phyloP scores from a whole-genome alignment of 176 grass and related monocot species.

The Oryza officinalis region DNA sequence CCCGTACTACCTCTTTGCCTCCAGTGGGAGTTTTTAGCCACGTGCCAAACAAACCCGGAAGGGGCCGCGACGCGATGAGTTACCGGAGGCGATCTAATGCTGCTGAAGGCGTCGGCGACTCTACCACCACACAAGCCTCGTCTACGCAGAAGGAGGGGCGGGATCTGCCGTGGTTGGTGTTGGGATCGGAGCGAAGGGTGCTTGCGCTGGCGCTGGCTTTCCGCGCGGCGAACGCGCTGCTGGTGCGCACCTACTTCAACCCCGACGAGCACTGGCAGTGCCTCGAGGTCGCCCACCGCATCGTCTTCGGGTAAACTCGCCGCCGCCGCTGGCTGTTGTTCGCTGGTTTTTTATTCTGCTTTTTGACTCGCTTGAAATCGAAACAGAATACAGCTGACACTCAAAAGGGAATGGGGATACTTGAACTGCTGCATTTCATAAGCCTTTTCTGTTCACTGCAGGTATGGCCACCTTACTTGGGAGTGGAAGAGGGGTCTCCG shows the following conservation, averaged over 20 bases:
- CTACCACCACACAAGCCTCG: background rate
- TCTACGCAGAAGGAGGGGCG: background rate
- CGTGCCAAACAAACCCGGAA: no score
- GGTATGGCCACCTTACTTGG: slow-evolving; percentile 93
- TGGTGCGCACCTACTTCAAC: slow-evolving; percentile 92
- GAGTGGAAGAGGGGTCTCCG: slow-evolving; percentile 88
- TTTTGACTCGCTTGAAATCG: background rate
- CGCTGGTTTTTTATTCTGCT: background rate
- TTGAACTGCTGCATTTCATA: background rate
- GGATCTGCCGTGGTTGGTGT: background rate
- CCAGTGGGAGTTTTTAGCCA: no score
- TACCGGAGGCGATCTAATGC: slow-evolving; percentile 45
- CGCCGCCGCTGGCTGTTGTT: background rate
- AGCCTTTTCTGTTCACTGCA: slow-evolving; percentile 13
- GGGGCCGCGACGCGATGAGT: slow-evolving; percentile 37
- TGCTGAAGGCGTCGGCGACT: background rate
- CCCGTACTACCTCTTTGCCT: no score
- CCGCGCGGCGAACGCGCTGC: slow-evolving; percentile 68
- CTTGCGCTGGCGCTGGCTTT: slow-evolving; percentile 59
- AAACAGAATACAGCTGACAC: background rate
- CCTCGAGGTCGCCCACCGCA: slow-evolving; percentile 90
- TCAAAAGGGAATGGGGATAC: background rate
- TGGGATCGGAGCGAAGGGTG: slow-evolving; percentile 49
- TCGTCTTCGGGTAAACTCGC: slow-evolving; percentile 68
- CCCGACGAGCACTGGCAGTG: slow-evolving; percentile 95